phyloP scores from a whole-genome alignment of 2,329 filamentous ascomycete genomes.

The Fusarium palustre region DNA sequence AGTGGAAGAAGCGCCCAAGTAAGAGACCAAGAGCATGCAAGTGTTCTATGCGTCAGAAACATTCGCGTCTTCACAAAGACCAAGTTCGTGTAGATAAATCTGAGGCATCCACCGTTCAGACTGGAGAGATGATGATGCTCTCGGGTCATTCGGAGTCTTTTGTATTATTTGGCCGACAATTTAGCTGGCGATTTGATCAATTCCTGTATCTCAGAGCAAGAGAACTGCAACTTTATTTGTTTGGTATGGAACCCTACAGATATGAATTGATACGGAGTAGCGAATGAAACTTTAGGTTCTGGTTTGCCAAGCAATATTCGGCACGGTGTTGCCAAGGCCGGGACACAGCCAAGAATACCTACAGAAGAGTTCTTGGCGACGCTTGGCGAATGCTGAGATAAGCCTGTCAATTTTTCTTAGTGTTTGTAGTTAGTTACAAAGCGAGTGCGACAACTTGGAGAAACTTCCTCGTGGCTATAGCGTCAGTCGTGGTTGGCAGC shows the following conservation, averaged over 20 bases:
- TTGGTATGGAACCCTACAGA: not conserved
- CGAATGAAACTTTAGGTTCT: not conserved
- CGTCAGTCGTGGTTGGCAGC: not conserved
- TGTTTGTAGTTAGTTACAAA: constrained; percentile 7
- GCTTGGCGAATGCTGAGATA: not conserved
- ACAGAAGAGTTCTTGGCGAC: not conserved
- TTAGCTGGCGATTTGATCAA: not conserved
- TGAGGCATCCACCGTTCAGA: not conserved
- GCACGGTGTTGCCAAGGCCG: not conserved
- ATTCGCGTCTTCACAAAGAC: not conserved
- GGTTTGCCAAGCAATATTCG: not conserved
- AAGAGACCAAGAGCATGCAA: not conserved
- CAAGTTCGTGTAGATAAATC: not conserved
- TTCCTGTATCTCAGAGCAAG: not conserved
- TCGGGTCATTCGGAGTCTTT: not conserved
- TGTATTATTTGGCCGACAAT: not conserved
- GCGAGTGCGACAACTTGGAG: not conserved
- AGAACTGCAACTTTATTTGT: not conserved
- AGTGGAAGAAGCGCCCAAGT: not conserved
- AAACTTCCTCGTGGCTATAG: not conserved
- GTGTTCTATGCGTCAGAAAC: not conserved
- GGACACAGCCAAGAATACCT: not conserved
- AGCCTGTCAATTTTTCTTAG: not conserved
- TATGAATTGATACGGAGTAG: not conserved
- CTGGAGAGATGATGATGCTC: not conserved